Percentiles rank a stretch among this genome's conserved stretches.
Conservation (phyloP, 2,329 filamentous ascomycete species). For the Rhynchosporium agropyri region DNA sequence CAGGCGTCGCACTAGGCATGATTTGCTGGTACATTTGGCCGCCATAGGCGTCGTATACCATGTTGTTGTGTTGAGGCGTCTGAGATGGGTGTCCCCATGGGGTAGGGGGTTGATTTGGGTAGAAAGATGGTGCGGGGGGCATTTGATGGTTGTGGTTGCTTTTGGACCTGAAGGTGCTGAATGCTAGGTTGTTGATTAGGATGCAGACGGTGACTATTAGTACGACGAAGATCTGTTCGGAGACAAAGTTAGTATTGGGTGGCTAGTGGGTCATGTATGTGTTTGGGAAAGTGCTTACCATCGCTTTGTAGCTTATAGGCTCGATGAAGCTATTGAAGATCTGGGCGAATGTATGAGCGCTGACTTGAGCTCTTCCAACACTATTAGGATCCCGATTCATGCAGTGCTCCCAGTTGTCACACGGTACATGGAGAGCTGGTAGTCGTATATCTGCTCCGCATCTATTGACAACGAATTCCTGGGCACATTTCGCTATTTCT, state of each 20-base stretch:
- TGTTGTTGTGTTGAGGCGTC: slow-evolving; percentile 31
- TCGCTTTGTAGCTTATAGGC: slow-evolving; percentile 82
- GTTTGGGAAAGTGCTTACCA: slow-evolving; percentile 51
- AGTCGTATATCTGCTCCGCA: slow-evolving; percentile 68
- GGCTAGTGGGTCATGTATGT: background rate
- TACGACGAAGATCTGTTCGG: slow-evolving; percentile 53
- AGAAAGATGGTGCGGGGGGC: slow-evolving; percentile 37
- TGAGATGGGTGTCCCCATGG: slow-evolving; percentile 39
- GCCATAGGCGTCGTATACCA: slow-evolving; percentile 32
- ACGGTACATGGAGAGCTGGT: slow-evolving; percentile 73
- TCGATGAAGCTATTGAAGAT: slow-evolving; percentile 95
- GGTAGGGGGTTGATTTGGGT: slow-evolving; percentile 21
- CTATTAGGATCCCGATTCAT: slow-evolving; percentile 82
- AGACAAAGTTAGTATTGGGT: background rate
- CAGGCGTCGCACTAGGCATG: slow-evolving; percentile 38
- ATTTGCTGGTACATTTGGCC: slow-evolving; percentile 34
- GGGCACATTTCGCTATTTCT: slow-evolving; percentile 79
- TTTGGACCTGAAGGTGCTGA: slow-evolving; percentile 42
- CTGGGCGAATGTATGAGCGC: slow-evolving; percentile 83
- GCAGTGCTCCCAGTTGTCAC: slow-evolving; percentile 81
- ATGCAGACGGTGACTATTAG: slow-evolving; percentile 52
- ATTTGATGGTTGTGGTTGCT: slow-evolving; percentile 19
- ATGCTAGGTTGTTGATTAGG: slow-evolving; percentile 55
- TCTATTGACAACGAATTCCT: slow-evolving; percentile 73
- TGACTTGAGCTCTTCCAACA: slow-evolving; percentile 78